Percentiles rank a stretch among this genome's conserved stretches.
phyloP scores from a whole-genome alignment of 352 stramenopile genomes.

The Phytopythium chamaehyphon region DNA sequence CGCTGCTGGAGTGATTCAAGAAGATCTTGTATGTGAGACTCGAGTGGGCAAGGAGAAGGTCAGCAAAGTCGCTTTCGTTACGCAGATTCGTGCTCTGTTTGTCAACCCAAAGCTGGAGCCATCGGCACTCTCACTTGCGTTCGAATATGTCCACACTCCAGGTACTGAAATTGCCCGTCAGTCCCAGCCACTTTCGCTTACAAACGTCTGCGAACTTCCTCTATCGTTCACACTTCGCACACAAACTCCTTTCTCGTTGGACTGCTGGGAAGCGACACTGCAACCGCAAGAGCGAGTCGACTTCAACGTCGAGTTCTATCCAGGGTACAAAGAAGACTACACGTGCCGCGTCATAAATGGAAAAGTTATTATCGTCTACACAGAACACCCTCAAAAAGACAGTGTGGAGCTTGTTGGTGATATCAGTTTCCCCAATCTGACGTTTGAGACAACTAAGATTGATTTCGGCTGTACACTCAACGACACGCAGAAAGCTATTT shows the following conservation, averaged over 20 bases:
- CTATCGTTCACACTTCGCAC: conserved; percentile 90
- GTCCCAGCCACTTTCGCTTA: conserved; percentile 75
- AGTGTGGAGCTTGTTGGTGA: conserved; percentile 85
- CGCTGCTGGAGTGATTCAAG: conserved; percentile 51
- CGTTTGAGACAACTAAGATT: conserved; percentile 88
- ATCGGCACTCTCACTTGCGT: conserved; percentile 68
- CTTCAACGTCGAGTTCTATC: conserved; percentile 93
- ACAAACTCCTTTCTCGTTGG: conserved; percentile 89
- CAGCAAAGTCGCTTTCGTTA: conserved; percentile 84
- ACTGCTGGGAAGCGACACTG: conserved; percentile 88
- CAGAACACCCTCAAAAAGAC: conserved; percentile 89
- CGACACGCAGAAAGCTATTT: conserved; percentile 91
- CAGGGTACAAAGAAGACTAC: conserved; percentile 90
- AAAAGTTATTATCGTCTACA: conserved; percentile 83
- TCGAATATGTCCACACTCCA: conserved; percentile 87
- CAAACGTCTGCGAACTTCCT: conserved; percentile 84
- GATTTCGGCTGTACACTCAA: conserved; percentile 95
- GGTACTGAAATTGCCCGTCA: conserved; percentile 57
- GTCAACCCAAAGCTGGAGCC: conserved; percentile 84
- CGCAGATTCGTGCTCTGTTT: conserved; percentile 87
- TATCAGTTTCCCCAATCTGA: conserved; percentile 94
- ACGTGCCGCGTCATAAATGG: conserved; percentile 83
- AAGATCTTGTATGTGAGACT: conserved; percentile 90
- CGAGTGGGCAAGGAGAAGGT: conserved; percentile 92
- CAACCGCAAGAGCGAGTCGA: conserved; percentile 69